Evolutionary conservation across 805 yeast species (phyloP).

Genomic region (Saccharomyces kudriavzevii): DNA sequence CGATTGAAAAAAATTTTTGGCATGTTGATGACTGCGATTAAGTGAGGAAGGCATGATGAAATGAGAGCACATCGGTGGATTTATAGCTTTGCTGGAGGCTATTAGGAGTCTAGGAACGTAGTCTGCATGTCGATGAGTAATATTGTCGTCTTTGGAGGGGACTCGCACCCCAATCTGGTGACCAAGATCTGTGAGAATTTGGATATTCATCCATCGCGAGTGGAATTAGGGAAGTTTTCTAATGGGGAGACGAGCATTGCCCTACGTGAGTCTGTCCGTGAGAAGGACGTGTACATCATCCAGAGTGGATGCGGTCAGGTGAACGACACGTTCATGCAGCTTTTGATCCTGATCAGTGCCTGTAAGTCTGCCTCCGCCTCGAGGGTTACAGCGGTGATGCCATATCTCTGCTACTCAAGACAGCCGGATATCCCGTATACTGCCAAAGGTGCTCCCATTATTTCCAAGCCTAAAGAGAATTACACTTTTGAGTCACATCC

Average conservation of each 20-base stretch:
- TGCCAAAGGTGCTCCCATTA: conserved; percentile 63
- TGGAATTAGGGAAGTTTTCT: conserved; percentile 57
- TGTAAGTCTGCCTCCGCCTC: conserved; percentile 87
- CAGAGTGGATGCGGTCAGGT: conserved; percentile 84
- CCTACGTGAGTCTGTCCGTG: conserved; percentile 82
- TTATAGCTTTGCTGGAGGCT: neutral
- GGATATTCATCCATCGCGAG: conserved; percentile 64
- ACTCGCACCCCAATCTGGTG: conserved; percentile 77
- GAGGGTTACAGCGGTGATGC: conserved; percentile 83
- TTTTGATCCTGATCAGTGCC: conserved; percentile 79
- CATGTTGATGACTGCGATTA: neutral
- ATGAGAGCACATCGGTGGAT: neutral
- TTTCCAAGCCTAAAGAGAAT: conserved; percentile 31
- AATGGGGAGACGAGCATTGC: conserved; percentile 93
- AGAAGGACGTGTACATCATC: conserved; percentile 87
- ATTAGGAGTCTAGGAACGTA: neutral
- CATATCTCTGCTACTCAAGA: conserved; percentile 89
- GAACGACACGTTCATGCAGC: conserved; percentile 77
- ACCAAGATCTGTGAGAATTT: conserved; percentile 67
- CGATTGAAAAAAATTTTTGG: neutral
- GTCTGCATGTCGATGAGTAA: conserved; percentile 8
- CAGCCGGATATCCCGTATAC: conserved; percentile 91
- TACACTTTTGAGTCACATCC: conserved; percentile 44
- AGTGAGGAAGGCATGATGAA: neutral
- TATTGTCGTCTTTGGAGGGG: conserved; percentile 81